Evolutionary conservation across 2,329 filamentous ascomycete genomes (phyloP).

Genomic region (Xylariaceae sp.): DNA sequence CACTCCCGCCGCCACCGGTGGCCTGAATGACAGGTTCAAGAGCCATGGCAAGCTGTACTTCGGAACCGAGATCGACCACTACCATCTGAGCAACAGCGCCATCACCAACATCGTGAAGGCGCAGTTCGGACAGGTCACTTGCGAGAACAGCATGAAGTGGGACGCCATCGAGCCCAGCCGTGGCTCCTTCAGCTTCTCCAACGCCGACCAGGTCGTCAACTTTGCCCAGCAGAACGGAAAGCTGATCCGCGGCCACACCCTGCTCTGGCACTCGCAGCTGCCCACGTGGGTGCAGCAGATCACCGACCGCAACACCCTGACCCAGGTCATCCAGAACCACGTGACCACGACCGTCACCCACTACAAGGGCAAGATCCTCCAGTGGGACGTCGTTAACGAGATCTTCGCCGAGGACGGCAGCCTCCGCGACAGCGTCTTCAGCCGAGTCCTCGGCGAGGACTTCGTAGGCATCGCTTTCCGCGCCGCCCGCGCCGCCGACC

Average conservation of each 20-base stretch:
- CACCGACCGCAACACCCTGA: slow-evolving; percentile 36
- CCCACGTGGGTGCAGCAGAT: slow-evolving; percentile 50
- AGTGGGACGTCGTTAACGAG: slow-evolving; percentile 54
- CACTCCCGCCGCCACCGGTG: slow-evolving; percentile 25
- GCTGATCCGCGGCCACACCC: slow-evolving; percentile 58
- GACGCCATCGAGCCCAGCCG: slow-evolving; percentile 16
- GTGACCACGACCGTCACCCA: slow-evolving; percentile 49
- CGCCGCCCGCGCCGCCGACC: slow-evolving; percentile 60
- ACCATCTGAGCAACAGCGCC: slow-evolving; percentile 45
- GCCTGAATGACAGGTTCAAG: slow-evolving; percentile 44
- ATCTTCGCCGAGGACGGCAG: slow-evolving; percentile 56
- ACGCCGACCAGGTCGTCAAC: slow-evolving; percentile 54
- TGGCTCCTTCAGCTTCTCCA: slow-evolving; percentile 48
- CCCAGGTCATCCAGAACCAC: slow-evolving; percentile 52
- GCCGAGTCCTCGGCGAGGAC: slow-evolving; percentile 60
- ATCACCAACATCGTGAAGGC: slow-evolving; percentile 46
- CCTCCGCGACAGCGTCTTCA: slow-evolving; percentile 58
- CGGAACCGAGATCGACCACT: slow-evolving; percentile 51
- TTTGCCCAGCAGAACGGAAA: slow-evolving; percentile 52
- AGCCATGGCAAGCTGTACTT: slow-evolving; percentile 60
- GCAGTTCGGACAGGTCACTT: slow-evolving; percentile 59
- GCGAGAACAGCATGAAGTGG: slow-evolving; percentile 52
- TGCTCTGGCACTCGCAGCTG: slow-evolving; percentile 58
- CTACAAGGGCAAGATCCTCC: slow-evolving; percentile 55
- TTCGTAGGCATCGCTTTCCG: slow-evolving; percentile 66